A percentile compares a stretch with the other conserved stretches of the same genome.
Evolutionary conservation across 73 alveolate genomes (phyloP).

Genomic region (Halteria grandinella): DNA sequence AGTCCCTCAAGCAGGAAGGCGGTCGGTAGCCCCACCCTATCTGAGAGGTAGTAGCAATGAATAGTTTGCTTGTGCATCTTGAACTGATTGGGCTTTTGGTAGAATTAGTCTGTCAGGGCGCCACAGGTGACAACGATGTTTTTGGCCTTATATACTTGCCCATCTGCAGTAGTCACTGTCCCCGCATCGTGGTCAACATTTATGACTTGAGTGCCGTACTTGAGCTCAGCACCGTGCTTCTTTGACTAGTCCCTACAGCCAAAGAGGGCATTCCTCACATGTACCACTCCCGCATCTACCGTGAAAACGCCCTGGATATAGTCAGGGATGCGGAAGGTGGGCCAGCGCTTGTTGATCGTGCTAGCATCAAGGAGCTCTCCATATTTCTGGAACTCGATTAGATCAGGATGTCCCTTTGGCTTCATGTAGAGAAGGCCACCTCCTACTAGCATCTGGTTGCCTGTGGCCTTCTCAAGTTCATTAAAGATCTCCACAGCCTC

Average conservation of each 20-base stretch:
- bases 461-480: conserved; percentile 39
- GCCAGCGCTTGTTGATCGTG: conserved; percentile 46
- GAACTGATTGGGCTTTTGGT: background rate
- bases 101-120: conserved; percentile 38
- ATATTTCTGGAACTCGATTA: background rate
- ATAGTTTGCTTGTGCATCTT: background rate
- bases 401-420: conserved; percentile 18
- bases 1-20: conserved; percentile 42
- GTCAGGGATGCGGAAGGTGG: conserved; percentile 49
- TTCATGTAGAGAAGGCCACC: conserved; percentile 42
- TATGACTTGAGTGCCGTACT: background rate
- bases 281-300: conserved; percentile 39
- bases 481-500: conserved; percentile 38
- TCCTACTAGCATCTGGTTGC: conserved; percentile 25
- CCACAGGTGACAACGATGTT: conserved; percentile 62
- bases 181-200: conserved; percentile 41
- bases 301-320: conserved; percentile 29
- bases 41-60: conserved; percentile 20
- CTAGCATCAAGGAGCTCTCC: background rate
- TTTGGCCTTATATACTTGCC: conserved; percentile 35
- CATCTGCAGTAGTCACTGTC: conserved; percentile 42
- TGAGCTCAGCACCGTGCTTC: conserved; percentile 44
- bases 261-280: conserved; percentile 27
- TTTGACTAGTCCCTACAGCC: background rate
- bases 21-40: conserved; percentile 7